Base-by-base conservation (phyloP, 495 filamentous ascomycete species). In the Talaromyces ruber region DNA sequence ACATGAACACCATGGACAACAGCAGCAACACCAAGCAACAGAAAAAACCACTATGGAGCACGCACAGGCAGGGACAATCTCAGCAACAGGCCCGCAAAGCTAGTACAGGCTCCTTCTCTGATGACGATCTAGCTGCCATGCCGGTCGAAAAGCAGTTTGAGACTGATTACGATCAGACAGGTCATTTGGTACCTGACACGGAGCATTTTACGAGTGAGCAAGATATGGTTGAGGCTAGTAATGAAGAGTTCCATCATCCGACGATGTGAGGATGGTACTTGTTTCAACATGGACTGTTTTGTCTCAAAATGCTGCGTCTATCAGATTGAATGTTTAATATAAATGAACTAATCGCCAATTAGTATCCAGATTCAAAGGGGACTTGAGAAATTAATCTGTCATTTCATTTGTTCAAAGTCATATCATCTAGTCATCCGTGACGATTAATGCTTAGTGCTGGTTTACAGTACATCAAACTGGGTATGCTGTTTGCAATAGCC, bases 111-210 rank as follows among this genome's bases (percentile, higher is more conserved):
- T 57, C 54, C 16, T 34, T 57, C 14, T 57, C 54, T 3, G 54
- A 57, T 6, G 54, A 57, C 5, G 59, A 60, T 11, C 26, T 60
- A 14, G 39, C 59, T 30, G 22, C 37, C 6, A 6, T 60, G 43
- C 59, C 59, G 26, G 39, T 60, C 16, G 59, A 60, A 30, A 50
- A 60, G 11, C 59, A 60, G 39, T 60, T 60, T 34, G 59, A 60
- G 59, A 60, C 59, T 11, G 59, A 60, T 18, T 60, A 60, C 28
- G 59, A 60, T 30, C 8, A 60, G n/a, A 30, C 21, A 0, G 59
- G 59, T 16, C 24, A 60, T 32, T 34, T 60, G n/a, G 59, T 60
- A 25, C 59, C 43, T 43, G 59, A 60, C n/a, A 28, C 59, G 11
- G 59, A 45, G 39, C 59, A 60, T 52, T 60, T 60, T 52, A 39